A percentile compares a stretch with the other conserved stretches of the same genome.
Evolutionary conservation across 345 rosid species (phyloP).

Genomic region (Camelina sativa): DNA sequence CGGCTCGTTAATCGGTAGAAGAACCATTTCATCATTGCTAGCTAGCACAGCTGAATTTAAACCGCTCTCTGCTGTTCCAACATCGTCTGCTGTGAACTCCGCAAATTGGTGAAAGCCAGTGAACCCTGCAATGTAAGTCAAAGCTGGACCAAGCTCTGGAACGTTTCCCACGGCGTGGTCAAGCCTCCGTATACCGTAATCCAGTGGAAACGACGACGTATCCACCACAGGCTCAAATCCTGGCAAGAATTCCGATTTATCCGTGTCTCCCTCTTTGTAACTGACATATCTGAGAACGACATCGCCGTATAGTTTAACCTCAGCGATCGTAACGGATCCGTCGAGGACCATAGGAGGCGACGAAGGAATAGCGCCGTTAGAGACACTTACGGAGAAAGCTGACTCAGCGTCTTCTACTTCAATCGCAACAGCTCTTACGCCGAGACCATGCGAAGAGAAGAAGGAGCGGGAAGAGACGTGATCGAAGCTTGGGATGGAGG

Average conservation of each 20-base stretch:
- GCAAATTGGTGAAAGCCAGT: constrained; percentile 95
- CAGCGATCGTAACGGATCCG: constrained; percentile 59
- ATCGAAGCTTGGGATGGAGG: constrained; percentile 69
- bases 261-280: constrained; percentile 32
- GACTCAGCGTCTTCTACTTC: constrained; percentile 77
- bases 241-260: constrained; percentile 51
- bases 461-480: constrained; percentile 51
- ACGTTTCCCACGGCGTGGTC: constrained; percentile 98
- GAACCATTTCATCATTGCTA: constrained; percentile 75
- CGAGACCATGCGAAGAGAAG: constrained; percentile 72
- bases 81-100: constrained; percentile 89
- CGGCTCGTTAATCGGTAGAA: constrained; percentile 88
- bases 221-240: constrained; percentile 63
- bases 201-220: constrained; percentile 61
- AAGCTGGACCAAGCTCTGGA: constrained; percentile 66
- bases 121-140: constrained; percentile 66
- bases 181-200: constrained; percentile 73
- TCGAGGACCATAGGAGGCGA: constrained; percentile 57
- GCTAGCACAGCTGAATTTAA: constrained; percentile 80
- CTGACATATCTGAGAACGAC: constrained; percentile 87
- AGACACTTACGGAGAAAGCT: constrained; percentile 65
- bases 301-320: constrained; percentile 81
- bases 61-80: constrained; percentile 92
- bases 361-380: constrained; percentile 65
- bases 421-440: constrained; percentile 68